These are phyloP conservation scores for Acrocalymma vagum DNA, from an alignment of 2,329 filamentous ascomycete species.

Conservation along the genomic window DNA sequence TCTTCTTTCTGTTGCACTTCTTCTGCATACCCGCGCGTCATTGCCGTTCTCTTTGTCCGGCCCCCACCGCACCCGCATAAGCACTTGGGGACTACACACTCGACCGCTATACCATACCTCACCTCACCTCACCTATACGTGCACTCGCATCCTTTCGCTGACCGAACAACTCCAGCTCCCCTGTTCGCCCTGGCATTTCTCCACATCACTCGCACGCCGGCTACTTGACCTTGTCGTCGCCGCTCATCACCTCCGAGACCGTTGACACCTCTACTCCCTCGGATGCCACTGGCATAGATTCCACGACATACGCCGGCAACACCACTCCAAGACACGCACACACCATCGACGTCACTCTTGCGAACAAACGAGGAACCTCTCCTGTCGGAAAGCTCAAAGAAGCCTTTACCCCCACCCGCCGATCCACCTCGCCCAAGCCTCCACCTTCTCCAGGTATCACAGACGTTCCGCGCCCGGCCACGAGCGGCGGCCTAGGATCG, in stretches of 20 bases:
- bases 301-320: constrained; percentile 35
- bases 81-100: too few species aligned
- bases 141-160: constrained; percentile 13
- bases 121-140: constrained; percentile 15
- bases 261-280: constrained; percentile 48
- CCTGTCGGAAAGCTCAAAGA: constrained; percentile 76
- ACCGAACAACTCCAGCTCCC: constrained; percentile 38
- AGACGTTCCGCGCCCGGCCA: constrained; percentile 52
- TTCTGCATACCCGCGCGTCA: constrained; percentile 19
- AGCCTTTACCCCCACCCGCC: constrained; percentile 64
- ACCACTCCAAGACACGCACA: constrained; percentile 37
- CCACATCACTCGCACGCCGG: constrained; percentile 59
- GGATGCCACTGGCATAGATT: constrained; percentile 40
- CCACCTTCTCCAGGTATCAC: constrained; percentile 28
- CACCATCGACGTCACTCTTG: constrained; percentile 40
- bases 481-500: constrained; percentile 54
- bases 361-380: constrained; percentile 68
- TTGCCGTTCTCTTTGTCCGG: constrained; percentile 10
- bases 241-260: constrained; percentile 52
- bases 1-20: constrained; percentile 26
- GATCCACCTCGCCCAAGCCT: constrained; percentile 38
- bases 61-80: neutral
- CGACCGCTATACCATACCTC: neutral
- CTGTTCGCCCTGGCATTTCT: constrained; percentile 51
- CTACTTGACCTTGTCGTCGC: constrained; percentile 59